Evolutionary conservation across 192 early-diverging fungal genomes (phyloP).

Genomic region (Dissophora ornata): DNA sequence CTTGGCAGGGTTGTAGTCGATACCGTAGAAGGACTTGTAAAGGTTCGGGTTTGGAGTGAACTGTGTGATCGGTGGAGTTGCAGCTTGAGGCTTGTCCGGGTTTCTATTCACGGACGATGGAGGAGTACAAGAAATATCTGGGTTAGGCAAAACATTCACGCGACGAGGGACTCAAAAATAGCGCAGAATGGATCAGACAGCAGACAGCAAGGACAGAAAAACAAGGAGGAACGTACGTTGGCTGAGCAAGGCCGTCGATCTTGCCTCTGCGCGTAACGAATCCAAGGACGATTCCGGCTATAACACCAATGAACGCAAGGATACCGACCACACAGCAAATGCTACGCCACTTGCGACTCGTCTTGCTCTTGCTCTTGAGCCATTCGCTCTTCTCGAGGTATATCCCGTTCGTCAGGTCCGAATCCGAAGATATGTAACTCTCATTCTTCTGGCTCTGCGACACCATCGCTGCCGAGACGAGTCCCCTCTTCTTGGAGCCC

Average conservation of each 20-base stretch:
- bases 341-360: conserved; percentile 43
- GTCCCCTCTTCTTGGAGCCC: conserved; percentile 5
- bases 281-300: conserved; percentile 32
- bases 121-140: too few species aligned
- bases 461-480: conserved; percentile 17
- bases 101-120: neutral
- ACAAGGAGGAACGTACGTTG: conserved; percentile 4
- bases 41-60: conserved; percentile 47
- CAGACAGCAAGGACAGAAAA: neutral
- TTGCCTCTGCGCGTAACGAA: conserved; percentile 29
- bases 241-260: conserved; percentile 40
- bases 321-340: conserved; percentile 27
- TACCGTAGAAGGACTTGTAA: conserved; percentile 54
- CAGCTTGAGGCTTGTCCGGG: conserved; percentile 15
- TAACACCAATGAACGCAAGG: conserved; percentile 13
- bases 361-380: conserved; percentile 21
- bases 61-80: conserved; percentile 19
- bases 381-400: conserved; percentile 19
- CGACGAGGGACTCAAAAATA: too few species aligned
- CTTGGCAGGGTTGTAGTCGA: conserved; percentile 56
- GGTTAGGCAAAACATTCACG: too few species aligned
- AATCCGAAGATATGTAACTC: neutral
- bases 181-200: too few species aligned
- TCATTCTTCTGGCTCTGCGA: neutral
- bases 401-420: neutral